phyloP scores from a whole-genome alignment of 2,329 filamentous ascomycete genomes.

The Dothideomycetes sp. region DNA sequence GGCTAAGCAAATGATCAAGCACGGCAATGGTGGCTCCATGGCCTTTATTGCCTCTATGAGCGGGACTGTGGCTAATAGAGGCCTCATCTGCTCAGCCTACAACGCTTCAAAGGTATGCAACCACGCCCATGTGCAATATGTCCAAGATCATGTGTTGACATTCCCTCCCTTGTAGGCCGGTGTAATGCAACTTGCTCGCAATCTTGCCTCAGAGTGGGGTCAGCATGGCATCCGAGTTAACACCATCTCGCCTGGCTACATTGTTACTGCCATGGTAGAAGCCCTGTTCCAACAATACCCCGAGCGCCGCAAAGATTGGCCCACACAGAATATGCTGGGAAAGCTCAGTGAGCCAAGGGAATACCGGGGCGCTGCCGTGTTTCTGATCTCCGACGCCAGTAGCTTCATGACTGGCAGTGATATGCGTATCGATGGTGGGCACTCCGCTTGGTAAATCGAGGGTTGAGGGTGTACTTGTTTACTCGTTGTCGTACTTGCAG shows the following conservation, averaged over 20 bases:
- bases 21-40: constrained; percentile 49
- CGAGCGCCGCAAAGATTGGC: constrained; percentile 57
- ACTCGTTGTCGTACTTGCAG: neutral
- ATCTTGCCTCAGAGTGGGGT: constrained; percentile 65
- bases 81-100: constrained; percentile 58
- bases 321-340: constrained; percentile 73
- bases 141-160: too few relatives aligned
- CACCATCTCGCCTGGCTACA: constrained; percentile 70
- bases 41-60: constrained; percentile 54
- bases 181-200: constrained; percentile 59
- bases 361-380: constrained; percentile 27
- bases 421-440: constrained; percentile 43
- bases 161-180: too few relatives aligned
- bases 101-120: constrained; percentile 70
- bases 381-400: constrained; percentile 30
- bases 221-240: constrained; percentile 65
- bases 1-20: constrained; percentile 52
- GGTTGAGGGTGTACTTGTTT: neutral
- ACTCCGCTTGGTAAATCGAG: constrained; percentile 42
- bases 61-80: constrained; percentile 49
- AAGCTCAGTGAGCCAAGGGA: constrained; percentile 25
- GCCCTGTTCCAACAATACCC: constrained; percentile 66
- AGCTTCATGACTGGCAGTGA: constrained; percentile 46
- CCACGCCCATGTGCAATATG: too few relatives aligned
- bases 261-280: constrained; percentile 74